These are phyloP conservation scores for Smallanthus sonchifolius DNA, from an alignment of 129 eudicot genomes.

Conservation along the genomic window DNA sequence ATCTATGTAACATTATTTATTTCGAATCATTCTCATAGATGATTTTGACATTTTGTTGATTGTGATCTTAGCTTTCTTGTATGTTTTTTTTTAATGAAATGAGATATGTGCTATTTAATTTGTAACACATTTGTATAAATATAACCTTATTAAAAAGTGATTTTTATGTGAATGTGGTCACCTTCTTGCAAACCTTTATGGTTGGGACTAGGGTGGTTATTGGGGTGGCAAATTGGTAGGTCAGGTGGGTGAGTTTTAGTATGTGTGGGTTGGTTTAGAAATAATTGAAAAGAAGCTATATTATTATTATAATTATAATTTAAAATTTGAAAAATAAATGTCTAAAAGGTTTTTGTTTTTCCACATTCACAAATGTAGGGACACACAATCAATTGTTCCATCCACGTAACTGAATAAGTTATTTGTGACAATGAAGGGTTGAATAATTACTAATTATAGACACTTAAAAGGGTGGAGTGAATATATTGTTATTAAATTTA, in stretches of 20 bases:
- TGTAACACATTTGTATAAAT: neutral
- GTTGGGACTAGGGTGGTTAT: neutral
- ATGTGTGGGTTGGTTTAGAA: no score
- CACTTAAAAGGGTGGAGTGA: no score
- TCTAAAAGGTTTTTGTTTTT: no score
- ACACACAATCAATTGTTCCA: no score
- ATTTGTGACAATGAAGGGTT: no score
- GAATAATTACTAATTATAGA: no score
- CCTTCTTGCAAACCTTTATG: neutral
- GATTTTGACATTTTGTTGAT: constrained; percentile 13
- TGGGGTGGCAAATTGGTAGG: neutral
- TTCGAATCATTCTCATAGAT: constrained; percentile 8
- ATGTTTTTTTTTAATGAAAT: neutral
- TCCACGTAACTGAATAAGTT: no score
- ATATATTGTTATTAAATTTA: no score
- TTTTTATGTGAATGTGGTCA: neutral
- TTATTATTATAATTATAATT: no score
- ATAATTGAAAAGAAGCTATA: no score
- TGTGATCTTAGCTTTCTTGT: neutral
- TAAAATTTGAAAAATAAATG: no score
- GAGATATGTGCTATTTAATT: neutral
- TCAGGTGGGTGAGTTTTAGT: neutral
- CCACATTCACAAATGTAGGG: no score
- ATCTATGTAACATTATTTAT: constrained; percentile 25
- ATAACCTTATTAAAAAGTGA: neutral